These are phyloP conservation scores for Wickerhamomyces canadensis DNA, from an alignment of 805 yeast genomes.

Conservation along the genomic window DNA sequence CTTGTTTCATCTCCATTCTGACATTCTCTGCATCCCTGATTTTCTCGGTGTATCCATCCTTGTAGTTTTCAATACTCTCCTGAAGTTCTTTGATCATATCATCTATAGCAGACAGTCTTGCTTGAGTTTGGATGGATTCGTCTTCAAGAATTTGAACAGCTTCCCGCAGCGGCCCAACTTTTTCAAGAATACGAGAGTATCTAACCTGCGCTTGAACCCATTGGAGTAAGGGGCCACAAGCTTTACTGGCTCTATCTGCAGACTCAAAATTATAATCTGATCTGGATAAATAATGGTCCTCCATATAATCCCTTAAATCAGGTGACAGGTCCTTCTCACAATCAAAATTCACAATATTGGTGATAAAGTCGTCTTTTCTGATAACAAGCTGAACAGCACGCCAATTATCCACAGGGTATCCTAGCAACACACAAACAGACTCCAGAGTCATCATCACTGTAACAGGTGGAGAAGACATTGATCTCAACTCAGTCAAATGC, in stretches of 20 bases:
- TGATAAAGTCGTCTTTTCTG: slow-evolving; percentile 81
- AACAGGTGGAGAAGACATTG: slow-evolving; percentile 88
- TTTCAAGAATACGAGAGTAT: slow-evolving; percentile 66
- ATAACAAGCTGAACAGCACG: slow-evolving; percentile 77
- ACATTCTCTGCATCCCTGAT: slow-evolving; percentile 76
- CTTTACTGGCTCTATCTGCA: slow-evolving; percentile 86
- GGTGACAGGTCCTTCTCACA: slow-evolving; percentile 51
- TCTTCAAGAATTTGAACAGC: slow-evolving; percentile 60
- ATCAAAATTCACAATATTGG: slow-evolving; percentile 72
- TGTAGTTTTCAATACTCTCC: slow-evolving; percentile 60
- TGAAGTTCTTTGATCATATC: slow-evolving; percentile 78
- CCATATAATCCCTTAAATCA: slow-evolving; percentile 51
- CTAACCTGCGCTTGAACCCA: slow-evolving; percentile 90
- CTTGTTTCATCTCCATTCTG: slow-evolving; percentile 61
- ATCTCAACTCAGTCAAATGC: slow-evolving; percentile 81
- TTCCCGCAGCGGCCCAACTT: slow-evolving; percentile 64
- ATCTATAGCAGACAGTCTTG: slow-evolving; percentile 68
- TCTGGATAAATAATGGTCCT: slow-evolving; percentile 50
- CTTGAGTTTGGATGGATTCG: slow-evolving; percentile 55
- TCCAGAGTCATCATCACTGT: slow-evolving; percentile 82
- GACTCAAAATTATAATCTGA: slow-evolving; percentile 64
- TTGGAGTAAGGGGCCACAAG: slow-evolving; percentile 84
- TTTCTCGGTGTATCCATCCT: slow-evolving; percentile 61
- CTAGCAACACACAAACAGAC: slow-evolving; percentile 79
- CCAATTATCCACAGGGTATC: slow-evolving; percentile 66